Percentiles rank a stretch among this genome's conserved stretches.
phyloP scores from a whole-genome alignment of 805 yeast species.

The Saccharomycopsis selenospora region DNA sequence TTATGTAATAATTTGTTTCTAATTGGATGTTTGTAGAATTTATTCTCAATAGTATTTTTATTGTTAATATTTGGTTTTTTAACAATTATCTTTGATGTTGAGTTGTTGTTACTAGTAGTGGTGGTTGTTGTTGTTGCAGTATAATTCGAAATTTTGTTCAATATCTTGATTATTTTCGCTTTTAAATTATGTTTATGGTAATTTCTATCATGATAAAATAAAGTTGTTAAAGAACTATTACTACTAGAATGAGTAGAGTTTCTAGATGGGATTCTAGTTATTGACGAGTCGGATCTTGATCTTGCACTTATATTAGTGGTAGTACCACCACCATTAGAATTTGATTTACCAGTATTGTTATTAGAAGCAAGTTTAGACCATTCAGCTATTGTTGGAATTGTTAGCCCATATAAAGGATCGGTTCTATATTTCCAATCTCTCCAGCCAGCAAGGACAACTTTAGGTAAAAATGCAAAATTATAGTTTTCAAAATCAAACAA shows the following conservation, averaged over 20 bases:
- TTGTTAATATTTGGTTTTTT: too few relatives aligned
- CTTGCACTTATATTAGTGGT: too few relatives aligned
- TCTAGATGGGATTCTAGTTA: slow-evolving; percentile 13
- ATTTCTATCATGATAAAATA: too few relatives aligned
- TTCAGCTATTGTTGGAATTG: slow-evolving; percentile 25
- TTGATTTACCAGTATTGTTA: too few relatives aligned
- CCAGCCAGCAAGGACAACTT: slow-evolving; percentile 67
- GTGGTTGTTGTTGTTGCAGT: neutral
- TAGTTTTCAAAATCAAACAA: slow-evolving; percentile 5
- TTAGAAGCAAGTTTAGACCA: too few relatives aligned
- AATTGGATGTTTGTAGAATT: slow-evolving; percentile 43
- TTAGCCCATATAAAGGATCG: slow-evolving; percentile 55
- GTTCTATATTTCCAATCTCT: slow-evolving; percentile 81
- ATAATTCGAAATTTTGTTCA: too few relatives aligned
- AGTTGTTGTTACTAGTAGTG: neutral
- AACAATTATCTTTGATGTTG: neutral
- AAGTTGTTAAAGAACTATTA: too few relatives aligned
- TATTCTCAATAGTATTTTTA: neutral
- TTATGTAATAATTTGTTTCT: slow-evolving; percentile 54
- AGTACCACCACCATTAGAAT: too few relatives aligned
- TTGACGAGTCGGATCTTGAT: slow-evolving; percentile 11
- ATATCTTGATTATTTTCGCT: neutral
- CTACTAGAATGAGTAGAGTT: neutral
- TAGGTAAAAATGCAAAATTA: slow-evolving; percentile 10
- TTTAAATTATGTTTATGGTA: too few relatives aligned